These are phyloP conservation scores for Hymenoscyphus fraxineus DNA, from an alignment of 2,329 filamentous ascomycete genomes.

Conservation along the genomic window DNA sequence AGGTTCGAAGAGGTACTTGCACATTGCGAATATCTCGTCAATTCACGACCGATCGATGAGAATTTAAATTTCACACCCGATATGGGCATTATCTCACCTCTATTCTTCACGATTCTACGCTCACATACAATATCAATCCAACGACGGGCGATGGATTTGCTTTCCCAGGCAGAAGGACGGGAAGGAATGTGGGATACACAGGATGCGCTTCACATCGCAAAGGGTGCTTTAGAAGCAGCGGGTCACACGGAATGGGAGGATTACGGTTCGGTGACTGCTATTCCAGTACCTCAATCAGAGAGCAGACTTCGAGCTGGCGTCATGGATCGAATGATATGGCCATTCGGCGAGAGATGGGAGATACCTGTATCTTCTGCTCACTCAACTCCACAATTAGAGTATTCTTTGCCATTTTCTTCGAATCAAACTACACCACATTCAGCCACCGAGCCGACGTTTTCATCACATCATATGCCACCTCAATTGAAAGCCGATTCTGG, in stretches of 20 bases:
- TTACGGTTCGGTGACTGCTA: slow-evolving; percentile 7
- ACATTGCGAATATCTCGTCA: slow-evolving; percentile 23
- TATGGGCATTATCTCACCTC: slow-evolving; percentile 28
- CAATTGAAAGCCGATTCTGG: background rate
- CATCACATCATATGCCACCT: background rate
- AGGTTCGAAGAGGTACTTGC: slow-evolving; percentile 27
- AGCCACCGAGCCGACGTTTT: slow-evolving; percentile 3
- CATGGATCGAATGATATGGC: slow-evolving; percentile 23
- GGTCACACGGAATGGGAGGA: slow-evolving; percentile 11
- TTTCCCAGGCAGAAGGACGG: slow-evolving; percentile 22
- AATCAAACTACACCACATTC: slow-evolving; percentile 8
- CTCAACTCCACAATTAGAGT: slow-evolving; percentile 9
- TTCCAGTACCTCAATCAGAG: slow-evolving; percentile 12
- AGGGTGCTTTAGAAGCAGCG: slow-evolving; percentile 11
- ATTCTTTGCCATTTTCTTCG: slow-evolving; percentile 2
- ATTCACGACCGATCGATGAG: slow-evolving; percentile 5
- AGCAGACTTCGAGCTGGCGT: slow-evolving; percentile 15
- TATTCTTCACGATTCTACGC: slow-evolving; percentile 26
- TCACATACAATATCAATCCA: slow-evolving; percentile 17
- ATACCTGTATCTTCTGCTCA: slow-evolving; percentile 8
- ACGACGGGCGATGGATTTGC: slow-evolving; percentile 22
- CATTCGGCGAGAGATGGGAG: slow-evolving; percentile 19
- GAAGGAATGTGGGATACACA: slow-evolving; percentile 33
- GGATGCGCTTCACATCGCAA: slow-evolving; percentile 23
- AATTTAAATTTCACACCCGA: slow-evolving; percentile 23